A percentile compares a stretch with the other conserved stretches of the same genome.
These are phyloP conservation scores for Exutisphaerella laricina DNA, from an alignment of 2,329 filamentous ascomycete genomes.

Conservation along the genomic window DNA sequence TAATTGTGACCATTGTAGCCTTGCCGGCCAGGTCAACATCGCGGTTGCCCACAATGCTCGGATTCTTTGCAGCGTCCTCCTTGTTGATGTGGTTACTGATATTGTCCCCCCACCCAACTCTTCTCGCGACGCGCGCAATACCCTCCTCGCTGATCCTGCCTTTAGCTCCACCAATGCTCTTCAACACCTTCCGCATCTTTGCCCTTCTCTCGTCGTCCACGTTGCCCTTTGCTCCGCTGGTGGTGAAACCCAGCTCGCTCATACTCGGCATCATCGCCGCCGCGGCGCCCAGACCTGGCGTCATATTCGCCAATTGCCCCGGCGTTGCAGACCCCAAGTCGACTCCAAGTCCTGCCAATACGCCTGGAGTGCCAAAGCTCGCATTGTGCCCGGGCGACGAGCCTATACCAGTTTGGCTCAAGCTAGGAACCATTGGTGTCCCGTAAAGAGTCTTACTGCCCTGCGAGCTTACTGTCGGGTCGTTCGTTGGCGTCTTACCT, in stretches of 20 bases:
- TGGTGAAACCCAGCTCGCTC: slow-evolving; percentile 40
- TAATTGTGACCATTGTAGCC: slow-evolving; percentile 30
- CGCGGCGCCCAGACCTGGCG: slow-evolving; percentile 29
- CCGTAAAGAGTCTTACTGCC: slow-evolving; percentile 29
- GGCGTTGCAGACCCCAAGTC: slow-evolving; percentile 36
- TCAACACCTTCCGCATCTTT: slow-evolving; percentile 57
- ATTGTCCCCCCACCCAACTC: slow-evolving; percentile 55
- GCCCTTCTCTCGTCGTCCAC: slow-evolving; percentile 50
- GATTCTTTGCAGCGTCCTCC: slow-evolving; percentile 3
- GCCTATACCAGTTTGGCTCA: slow-evolving; percentile 28
- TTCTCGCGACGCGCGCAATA: slow-evolving; percentile 63
- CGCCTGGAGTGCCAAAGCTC: slow-evolving; percentile 28
- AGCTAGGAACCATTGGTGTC: slow-evolving; percentile 31
- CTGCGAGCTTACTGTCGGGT: slow-evolving; percentile 26
- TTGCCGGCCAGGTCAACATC: slow-evolving; percentile 35
- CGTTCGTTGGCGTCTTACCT: slow-evolving; percentile 36
- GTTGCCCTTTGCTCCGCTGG: slow-evolving; percentile 37
- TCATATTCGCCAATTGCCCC: slow-evolving; percentile 34
- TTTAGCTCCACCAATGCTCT: slow-evolving; percentile 61
- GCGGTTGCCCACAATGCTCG: slow-evolving; percentile 27
- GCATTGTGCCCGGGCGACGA: slow-evolving; percentile 24
- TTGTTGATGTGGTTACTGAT: slow-evolving; percentile 20
- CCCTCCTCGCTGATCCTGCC: slow-evolving; percentile 69
- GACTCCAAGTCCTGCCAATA: slow-evolving; percentile 23
- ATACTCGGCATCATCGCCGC: slow-evolving; percentile 40